Conservation (phyloP, 2,329 filamentous ascomycete genomes). For the Thyridium curvatum region DNA sequence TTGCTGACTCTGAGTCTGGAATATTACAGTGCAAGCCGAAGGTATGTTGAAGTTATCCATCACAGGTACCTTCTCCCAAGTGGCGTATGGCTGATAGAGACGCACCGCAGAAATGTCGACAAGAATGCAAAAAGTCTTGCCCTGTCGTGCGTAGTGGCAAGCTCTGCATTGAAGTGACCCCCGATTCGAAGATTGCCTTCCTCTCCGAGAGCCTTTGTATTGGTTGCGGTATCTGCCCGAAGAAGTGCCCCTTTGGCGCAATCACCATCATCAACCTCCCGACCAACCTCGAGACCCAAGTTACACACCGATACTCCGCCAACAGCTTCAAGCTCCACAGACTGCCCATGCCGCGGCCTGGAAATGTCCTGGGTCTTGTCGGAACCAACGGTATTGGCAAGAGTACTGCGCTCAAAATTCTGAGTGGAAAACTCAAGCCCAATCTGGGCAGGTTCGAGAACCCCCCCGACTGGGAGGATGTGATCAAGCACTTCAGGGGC, state of each 20-base stretch:
- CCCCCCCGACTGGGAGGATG: conserved; percentile 98
- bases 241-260: conserved; percentile 97
- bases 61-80: too few relatives aligned
- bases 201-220: conserved; percentile 93
- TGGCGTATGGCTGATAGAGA: too few relatives aligned
- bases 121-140: conserved; percentile 99
- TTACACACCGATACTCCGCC: conserved; percentile 97
- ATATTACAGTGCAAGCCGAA: conserved; percentile 74
- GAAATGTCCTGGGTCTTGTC: conserved; percentile 91
- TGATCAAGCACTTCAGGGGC: conserved; percentile 95
- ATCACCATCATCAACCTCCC: conserved; percentile 99
- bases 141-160: conserved; percentile 96
- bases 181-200: conserved; percentile 91
- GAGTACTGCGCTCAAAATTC: conserved; percentile 98
- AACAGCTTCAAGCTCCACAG: conserved; percentile 99
- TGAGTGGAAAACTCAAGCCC: conserved; percentile 97
- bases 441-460: conserved; percentile 94
- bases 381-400: conserved; percentile 99
- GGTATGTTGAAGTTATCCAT: conserved; percentile 36
- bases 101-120: conserved; percentile 75
- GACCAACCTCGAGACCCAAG: conserved; percentile 96
- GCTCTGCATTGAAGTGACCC: conserved; percentile 78
- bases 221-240: conserved; percentile 98
- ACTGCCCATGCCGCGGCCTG: conserved; percentile 89
- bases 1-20: conserved; percentile 21